Evolutionary conservation across 176 grass and related monocot species (phyloP), one percentile per base, ranked within the genome.

Genomic region (Musa troglodytarum): DNA sequence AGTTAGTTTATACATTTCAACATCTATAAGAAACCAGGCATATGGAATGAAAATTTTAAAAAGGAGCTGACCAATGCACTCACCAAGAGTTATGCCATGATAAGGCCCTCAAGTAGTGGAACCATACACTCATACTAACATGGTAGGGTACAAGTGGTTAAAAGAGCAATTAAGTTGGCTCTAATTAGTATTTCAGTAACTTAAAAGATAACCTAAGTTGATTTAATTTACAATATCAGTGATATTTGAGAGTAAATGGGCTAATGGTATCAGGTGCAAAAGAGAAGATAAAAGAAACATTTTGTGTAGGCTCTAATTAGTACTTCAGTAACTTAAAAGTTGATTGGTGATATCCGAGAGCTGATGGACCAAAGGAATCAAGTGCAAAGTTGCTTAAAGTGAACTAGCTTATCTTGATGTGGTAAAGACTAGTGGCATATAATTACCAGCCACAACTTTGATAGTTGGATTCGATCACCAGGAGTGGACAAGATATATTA

Each of bases 401-500:
- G 34, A 43, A 43, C 34, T 43, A 43, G 34, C 34, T 43, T 43
- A 43, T 43, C 34, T 43, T 43, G 34, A 43, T 43, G 34, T 43
- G 34, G 34, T 43, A 43, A 43, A 43, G 34, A 43, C 34, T 6
- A 43, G 4, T 6, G 34, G 34, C 34, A 43, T 43, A 43, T 6
- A 4, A 5, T 43, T 4, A 43, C 34, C 34, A 43, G 34, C 34
- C 17, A 17, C 57, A 61, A 61, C 57, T 6, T n/a, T 61, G 57
- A n/a, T 19, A 61, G 1, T 17, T 61, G 57, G 57, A 61, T 61
- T 15, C 19, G n/a, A 8, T 34, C 15, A 43, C 16, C 24, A 11
- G 65, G 56, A 69, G 50, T 49, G 61, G 14, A 26, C 72, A 53
- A 74, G 8, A 24, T 4, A 66, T 69, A 61, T 74, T 49, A 78